phyloP scores from a whole-genome alignment of 352 stramenopile genomes.

The Lagenidium giganteum region DNA sequence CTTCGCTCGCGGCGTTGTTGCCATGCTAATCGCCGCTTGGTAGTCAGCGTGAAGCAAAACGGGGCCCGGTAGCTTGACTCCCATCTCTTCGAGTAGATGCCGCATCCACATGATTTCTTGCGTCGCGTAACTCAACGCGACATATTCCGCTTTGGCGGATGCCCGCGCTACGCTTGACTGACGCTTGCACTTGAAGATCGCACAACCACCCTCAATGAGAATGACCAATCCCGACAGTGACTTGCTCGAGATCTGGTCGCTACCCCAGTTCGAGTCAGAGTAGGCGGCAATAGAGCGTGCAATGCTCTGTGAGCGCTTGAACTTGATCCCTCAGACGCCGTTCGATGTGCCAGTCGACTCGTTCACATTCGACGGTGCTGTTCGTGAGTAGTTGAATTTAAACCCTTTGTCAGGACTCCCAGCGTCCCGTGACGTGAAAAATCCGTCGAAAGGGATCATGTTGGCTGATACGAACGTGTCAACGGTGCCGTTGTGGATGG shows the following conservation, averaged over 20 bases:
- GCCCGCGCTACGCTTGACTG: slow-evolving; percentile 10
- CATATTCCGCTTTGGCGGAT: slow-evolving; percentile 19
- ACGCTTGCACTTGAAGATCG: slow-evolving; percentile 18
- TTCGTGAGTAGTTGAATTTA: too few relatives aligned
- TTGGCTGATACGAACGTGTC: too few relatives aligned
- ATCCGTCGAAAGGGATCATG: too few relatives aligned
- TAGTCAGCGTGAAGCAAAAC: too few relatives aligned
- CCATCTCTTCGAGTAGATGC: slow-evolving; percentile 6
- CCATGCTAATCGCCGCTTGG: slow-evolving; percentile 1
- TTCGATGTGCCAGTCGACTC: too few relatives aligned
- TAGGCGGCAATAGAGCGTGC: slow-evolving; percentile 1
- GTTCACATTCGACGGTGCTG: too few relatives aligned
- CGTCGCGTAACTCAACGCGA: slow-evolving; percentile 3
- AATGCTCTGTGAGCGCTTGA: not conserved
- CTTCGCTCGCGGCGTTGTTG: not conserved
- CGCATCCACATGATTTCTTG: slow-evolving; percentile 19
- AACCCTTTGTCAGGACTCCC: too few relatives aligned
- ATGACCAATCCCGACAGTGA: slow-evolving; percentile 17
- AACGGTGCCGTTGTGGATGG: too few relatives aligned
- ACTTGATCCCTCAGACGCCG: slow-evolving; percentile 4
- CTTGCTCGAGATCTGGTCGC: slow-evolving; percentile 2
- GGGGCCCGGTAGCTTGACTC: too few relatives aligned
- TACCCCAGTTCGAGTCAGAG: slow-evolving; percentile 17
- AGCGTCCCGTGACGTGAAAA: too few relatives aligned
- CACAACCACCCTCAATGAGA: not conserved